Base-by-base conservation (phyloP, 2,329 filamentous ascomycete genomes). In the Penicillium rolfsii region DNA sequence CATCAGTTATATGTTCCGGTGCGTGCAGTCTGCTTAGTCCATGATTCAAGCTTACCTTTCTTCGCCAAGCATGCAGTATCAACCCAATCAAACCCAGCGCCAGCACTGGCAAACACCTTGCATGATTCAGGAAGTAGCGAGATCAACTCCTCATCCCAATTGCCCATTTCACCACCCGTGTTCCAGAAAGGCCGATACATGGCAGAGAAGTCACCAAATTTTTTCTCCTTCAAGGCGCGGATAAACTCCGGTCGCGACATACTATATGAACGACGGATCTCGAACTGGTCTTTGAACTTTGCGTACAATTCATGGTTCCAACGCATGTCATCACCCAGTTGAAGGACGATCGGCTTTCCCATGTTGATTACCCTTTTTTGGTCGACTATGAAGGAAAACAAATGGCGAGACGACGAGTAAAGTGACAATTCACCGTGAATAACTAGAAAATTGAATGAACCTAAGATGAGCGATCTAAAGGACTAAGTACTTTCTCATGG, bases 121-220 rank as follows among this genome's bases (percentile, higher is more conserved):
- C 84, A 81, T 0, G 81, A 83, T 1, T 71, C 53, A 0, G 86
- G 86, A 4, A 89, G 70, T 8, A 85, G 70, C 0, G 78, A 76
- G 54, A 89, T 84, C 22, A 89, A 68, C 62, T 89, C 86, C 11
- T 73, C 67, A 66, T 89, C 84, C 85, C 85, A 88, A 24, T 82
- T 82, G 0, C 85, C 85, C 85, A 89, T 88, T 66, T 89, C 87
- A 4, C 84, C 85, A 1, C 87, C 87, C 0, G 85, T 87, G 59
- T 85, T 84, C 85, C 85, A 89, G 71, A 87, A 87, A 0, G 86
- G 86, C 2, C 85, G 78, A 65, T 86, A 85, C 50, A 83, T 78
- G 60, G 83, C 84, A 16, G 77, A 68, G 58, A 78, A 77, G 36
- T 74, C 67, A 6, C 75, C 75, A 61, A 72, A 80, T 62, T 74